Evolutionary conservation across 2,329 filamentous ascomycete species (phyloP), one percentile per base, ranked within the genome.

Genomic region (Bertia moriformis): DNA sequence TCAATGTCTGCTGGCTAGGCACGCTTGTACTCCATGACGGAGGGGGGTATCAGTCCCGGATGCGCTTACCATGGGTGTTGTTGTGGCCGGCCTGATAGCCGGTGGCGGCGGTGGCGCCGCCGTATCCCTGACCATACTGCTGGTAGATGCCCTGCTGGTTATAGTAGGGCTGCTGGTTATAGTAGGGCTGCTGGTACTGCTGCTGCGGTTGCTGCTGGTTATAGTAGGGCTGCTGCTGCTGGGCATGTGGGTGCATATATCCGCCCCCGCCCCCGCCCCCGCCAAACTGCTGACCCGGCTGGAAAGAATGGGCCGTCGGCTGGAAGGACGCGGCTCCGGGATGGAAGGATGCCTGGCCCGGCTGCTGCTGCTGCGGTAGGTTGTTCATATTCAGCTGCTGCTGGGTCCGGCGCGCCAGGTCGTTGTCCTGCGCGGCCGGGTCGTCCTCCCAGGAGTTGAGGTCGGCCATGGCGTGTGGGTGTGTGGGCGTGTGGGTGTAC

Each of bases 381-480:
- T 67, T 65, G 57, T 81, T 83, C 53, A 88, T 57, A 58, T 86
- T 85, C 59, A 87, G 71, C 57, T 82, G 78, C 57, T 82, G 78
- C 51, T 81, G 74, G 27, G 83, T 65, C 67, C 88, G 83, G 51
- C 78, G 77, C 44, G 83, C 74, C 60, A 93, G 75, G 57, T 74
- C 74, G 51, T 84, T 81, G 51, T 88, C 81, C 67, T 85, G 80
- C 45, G 76, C 78, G 41, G 79, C 69, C 52, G 79, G 78, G 53
- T 88, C 84, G 54, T 93, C 86, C 65, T 96, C 88, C 84, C 91
- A 95, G 45, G 86, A 94, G 60, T 93, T 87, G 53, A 86, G 83
- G 60, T 88, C 79, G 51, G 88, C 82, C 87, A 94, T 94, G 54
- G 41, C n/a, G n/a, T n/a, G 69, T 54, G 29, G 41, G 40, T 40